These are phyloP conservation scores for Trichaptum fuscoviolaceum DNA, from an alignment of 768 basidiomycete species.

Conservation along the genomic window DNA sequence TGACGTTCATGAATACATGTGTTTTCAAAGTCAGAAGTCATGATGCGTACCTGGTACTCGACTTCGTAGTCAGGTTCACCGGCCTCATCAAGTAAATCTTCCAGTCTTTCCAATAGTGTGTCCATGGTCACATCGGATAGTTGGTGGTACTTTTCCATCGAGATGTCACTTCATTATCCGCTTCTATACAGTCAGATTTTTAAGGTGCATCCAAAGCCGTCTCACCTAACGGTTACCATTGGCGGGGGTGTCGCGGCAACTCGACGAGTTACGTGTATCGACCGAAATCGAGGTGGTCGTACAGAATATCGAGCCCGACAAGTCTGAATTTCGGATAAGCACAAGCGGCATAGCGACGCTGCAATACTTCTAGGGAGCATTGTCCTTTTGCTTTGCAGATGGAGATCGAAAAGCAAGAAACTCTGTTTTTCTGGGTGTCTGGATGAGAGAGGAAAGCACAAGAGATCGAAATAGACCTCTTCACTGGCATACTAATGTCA, in stretches of 20 bases:
- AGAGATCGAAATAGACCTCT: too few species aligned
- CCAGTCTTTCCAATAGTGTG: conserved; percentile 64
- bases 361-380: neutral
- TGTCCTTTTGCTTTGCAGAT: neutral
- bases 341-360: neutral
- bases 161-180: conserved; percentile 37
- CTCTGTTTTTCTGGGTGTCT: too few species aligned
- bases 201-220: conserved; percentile 3
- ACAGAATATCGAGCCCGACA: neutral
- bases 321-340: neutral
- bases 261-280: neutral
- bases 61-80: conserved; percentile 65
- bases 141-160: conserved; percentile 61
- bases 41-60: conserved; percentile 72
- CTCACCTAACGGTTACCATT: conserved; percentile 51
- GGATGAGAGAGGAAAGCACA: too few species aligned
- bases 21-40: neutral
- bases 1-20: neutral
- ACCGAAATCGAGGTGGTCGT: neutral
- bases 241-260: conserved; percentile 46
- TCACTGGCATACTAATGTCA: too few species aligned
- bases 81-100: conserved; percentile 59
- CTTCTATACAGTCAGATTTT: conserved; percentile 3
- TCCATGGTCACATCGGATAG: conserved; percentile 79
- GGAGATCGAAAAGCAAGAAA: too few species aligned